Conservation (phyloP, 2,329 filamentous ascomycete genomes). For the Neonectria sp. region DNA sequence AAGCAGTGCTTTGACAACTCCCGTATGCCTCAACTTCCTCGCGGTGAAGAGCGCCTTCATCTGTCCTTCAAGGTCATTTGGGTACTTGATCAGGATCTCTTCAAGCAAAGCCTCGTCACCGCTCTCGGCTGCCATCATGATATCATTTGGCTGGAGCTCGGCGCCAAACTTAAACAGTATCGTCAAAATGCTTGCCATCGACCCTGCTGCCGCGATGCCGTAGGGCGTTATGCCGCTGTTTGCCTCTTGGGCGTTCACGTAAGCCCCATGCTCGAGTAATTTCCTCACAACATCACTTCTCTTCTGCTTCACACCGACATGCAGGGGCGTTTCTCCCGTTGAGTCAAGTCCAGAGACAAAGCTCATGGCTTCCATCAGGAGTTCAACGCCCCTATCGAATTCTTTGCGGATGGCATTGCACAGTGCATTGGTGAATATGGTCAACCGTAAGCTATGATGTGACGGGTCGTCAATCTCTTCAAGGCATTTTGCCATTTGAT, state of each 20-base stretch:
- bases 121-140: conserved; percentile 1
- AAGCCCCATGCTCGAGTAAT: background rate
- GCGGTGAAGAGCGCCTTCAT: background rate
- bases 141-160: background rate
- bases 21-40: background rate
- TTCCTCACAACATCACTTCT: background rate
- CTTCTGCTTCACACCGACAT: background rate
- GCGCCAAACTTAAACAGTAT: background rate
- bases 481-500: background rate
- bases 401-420: background rate
- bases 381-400: background rate
- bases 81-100: background rate
- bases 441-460: background rate
- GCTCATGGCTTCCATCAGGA: background rate
- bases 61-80: background rate
- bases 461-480: background rate
- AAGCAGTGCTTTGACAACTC: background rate
- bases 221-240: background rate
- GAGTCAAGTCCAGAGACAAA: background rate
- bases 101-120: background rate
- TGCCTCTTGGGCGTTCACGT: background rate
- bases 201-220: background rate
- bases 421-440: background rate
- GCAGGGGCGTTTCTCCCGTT: background rate
- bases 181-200: background rate